Percentiles rank a stretch among this genome's conserved stretches.
Evolutionary conservation across 1,139 yeast species (phyloP).

Genomic region (Meyerozyma athensensis): DNA sequence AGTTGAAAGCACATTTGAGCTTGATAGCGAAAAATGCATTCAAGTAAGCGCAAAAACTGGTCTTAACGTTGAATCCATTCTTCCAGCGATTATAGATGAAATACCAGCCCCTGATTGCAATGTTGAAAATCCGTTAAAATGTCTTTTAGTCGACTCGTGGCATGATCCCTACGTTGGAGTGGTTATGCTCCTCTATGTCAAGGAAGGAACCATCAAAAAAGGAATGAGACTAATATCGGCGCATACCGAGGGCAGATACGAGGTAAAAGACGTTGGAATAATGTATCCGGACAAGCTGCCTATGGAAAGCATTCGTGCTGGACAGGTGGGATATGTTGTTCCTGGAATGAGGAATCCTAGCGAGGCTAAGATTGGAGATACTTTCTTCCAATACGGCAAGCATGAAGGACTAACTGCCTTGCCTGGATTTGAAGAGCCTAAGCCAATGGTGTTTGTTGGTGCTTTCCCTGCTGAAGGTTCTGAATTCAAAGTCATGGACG

Average conservation of each 20-base stretch:
- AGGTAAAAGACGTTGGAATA: constrained; percentile 87
- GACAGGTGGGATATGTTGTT: constrained; percentile 90
- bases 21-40: constrained; percentile 68
- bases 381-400: constrained; percentile 67
- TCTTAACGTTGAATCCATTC: constrained; percentile 61
- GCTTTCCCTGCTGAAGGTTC: constrained; percentile 96
- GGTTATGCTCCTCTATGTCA: constrained; percentile 78
- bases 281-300: constrained; percentile 86
- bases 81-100: constrained; percentile 75
- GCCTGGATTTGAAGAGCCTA: constrained; percentile 94
- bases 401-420: constrained; percentile 63
- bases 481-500: constrained; percentile 85
- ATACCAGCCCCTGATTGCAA: constrained; percentile 71
- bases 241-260: constrained; percentile 71
- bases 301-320: constrained; percentile 63
- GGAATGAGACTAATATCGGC: constrained; percentile 78
- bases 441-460: constrained; percentile 98
- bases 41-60: constrained; percentile 95
- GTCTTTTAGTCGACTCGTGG: constrained; percentile 93
- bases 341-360: constrained; percentile 89
- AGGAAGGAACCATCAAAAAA: constrained; percentile 71
- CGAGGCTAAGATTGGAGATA: constrained; percentile 91
- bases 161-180: constrained; percentile 92
- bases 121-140: constrained; percentile 54
- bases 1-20: constrained; percentile 77